A percentile compares a stretch with the other conserved stretches of the same genome.
Evolutionary conservation across 805 yeast species (phyloP).

Genomic region (Metschnikowia santaceciliae): DNA sequence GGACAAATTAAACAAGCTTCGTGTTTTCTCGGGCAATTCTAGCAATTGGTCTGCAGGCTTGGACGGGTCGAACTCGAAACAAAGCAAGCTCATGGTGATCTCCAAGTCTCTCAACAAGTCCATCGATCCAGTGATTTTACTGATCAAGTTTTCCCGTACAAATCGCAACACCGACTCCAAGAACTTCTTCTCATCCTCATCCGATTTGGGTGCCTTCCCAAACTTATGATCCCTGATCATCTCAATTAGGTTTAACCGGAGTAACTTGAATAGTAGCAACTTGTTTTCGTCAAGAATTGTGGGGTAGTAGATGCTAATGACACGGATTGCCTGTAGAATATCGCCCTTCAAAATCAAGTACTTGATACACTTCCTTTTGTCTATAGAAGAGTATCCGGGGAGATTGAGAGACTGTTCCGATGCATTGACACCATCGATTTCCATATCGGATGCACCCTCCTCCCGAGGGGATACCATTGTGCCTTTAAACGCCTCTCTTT

Average conservation of each 20-base stretch:
- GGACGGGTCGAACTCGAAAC: conserved; percentile 42
- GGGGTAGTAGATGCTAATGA: conserved; percentile 58
- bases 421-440: background rate
- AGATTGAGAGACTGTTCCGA: background rate
- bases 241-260: conserved; percentile 74
- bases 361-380: conserved; percentile 51
- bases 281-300: conserved; percentile 60
- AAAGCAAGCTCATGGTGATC: conserved; percentile 75
- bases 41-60: conserved; percentile 31
- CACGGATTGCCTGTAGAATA: conserved; percentile 54
- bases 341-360: conserved; percentile 53
- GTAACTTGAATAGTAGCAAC: conserved; percentile 64
- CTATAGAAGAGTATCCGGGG: conserved; percentile 48
- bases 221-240: conserved; percentile 58
- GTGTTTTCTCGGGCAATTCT: conserved; percentile 52
- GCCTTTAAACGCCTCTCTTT: background rate
- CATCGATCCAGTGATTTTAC: conserved; percentile 55
- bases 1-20: conserved; percentile 53
- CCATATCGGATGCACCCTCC: background rate
- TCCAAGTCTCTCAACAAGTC: conserved; percentile 70
- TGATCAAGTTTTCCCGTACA: conserved; percentile 58
- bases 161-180: conserved; percentile 52
- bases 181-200: conserved; percentile 40
- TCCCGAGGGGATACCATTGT: background rate
- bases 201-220: background rate